Base-by-base conservation (phyloP, 1,284 basidiomycete genomes). In the Rhodotorula sp. region DNA sequence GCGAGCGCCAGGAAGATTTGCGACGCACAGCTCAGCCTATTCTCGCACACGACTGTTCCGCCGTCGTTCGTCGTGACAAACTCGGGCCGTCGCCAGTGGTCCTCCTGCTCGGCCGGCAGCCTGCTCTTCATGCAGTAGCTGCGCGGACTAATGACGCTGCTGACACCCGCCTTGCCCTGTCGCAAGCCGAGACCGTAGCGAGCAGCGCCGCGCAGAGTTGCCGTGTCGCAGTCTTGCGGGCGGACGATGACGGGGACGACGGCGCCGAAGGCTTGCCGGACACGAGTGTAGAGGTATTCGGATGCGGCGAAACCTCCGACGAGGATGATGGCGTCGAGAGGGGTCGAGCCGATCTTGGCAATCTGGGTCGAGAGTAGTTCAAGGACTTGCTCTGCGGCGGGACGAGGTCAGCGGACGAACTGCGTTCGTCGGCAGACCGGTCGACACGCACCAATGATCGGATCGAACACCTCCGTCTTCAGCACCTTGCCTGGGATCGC, bases 101-200 rank as follows among this genome's bases (percentile, higher is more conserved):
- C 90, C 76, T 90, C 88, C 69, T 84, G 84, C 63, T 90, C 89
- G 49, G 90, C 90, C 59, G 90, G 90, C 29, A 92, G 84, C 79
- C 91, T 91, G 70, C 91, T 90, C 88, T 89, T 90, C 88, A 92
- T 85, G 75, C 91, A 89, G 78, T 91, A 92, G 13, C 89, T 87
- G 66, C 88, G 84, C 44, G 90, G 90, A 29, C 86, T 86, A 65
- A 92, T 89, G 54, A 91, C 85, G 62, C 86, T 89, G 24, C 89
- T 89, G 8, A 91, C 90, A 27, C 91, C 83, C 51, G 86, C 82
- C 74, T 86, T 83, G 60, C 86, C 71, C 8, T 47, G 46, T 20
- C 54, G 64, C 32, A 72, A 84, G 34, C 89, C 88, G 11, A 92
- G 82, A n/a, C 90, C 90, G 79, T 91, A 92, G 77, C 74, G 85